Conservation (phyloP, 2,329 filamentous ascomycete genomes). For the Penicillium sp. region DNA sequence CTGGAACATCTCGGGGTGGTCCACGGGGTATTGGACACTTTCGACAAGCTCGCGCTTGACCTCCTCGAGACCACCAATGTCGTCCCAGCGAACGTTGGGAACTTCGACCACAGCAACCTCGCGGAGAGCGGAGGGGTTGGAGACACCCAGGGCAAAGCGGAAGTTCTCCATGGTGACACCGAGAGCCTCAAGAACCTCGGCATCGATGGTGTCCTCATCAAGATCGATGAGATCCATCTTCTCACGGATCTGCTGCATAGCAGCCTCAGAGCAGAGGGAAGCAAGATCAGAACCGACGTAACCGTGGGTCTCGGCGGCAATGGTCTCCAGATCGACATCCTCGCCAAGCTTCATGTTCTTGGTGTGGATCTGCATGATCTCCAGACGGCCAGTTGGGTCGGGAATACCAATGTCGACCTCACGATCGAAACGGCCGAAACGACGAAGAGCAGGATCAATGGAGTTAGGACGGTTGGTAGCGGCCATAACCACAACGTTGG, state of each 20-base stretch:
- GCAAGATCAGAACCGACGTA: conserved; percentile 98
- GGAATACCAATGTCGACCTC: conserved; percentile 98
- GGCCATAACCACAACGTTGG: conserved; percentile 98
- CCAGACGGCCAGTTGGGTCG: conserved; percentile 94
- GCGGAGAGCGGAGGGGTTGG: conserved; percentile 96
- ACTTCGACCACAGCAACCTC: conserved; percentile 99
- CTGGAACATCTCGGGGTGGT: conserved; percentile 99
- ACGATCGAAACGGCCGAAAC: conserved; percentile 97
- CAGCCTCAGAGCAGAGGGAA: conserved; percentile 96
- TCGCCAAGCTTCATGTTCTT: conserved; percentile 99
- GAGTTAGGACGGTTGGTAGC: conserved; percentile 99
- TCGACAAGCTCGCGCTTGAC: conserved; percentile 99
- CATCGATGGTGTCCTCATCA: conserved; percentile 98
- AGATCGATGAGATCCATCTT: conserved; percentile 99
- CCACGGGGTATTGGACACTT: conserved; percentile 97
- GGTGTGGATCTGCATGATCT: conserved; percentile 99
- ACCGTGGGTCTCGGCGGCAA: conserved; percentile 96
- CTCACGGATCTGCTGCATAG: conserved; percentile 99
- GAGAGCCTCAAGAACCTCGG: conserved; percentile 94
- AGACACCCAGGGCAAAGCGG: conserved; percentile 95
- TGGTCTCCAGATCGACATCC: conserved; percentile 94
- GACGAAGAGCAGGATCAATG: conserved; percentile 93
- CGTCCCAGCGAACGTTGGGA: conserved; percentile 98
- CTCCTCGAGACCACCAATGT: conserved; percentile 95
- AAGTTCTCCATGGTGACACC: conserved; percentile 99